Base-by-base conservation (phyloP, 2,329 filamentous ascomycete species). In the Penicillium sp. region DNA sequence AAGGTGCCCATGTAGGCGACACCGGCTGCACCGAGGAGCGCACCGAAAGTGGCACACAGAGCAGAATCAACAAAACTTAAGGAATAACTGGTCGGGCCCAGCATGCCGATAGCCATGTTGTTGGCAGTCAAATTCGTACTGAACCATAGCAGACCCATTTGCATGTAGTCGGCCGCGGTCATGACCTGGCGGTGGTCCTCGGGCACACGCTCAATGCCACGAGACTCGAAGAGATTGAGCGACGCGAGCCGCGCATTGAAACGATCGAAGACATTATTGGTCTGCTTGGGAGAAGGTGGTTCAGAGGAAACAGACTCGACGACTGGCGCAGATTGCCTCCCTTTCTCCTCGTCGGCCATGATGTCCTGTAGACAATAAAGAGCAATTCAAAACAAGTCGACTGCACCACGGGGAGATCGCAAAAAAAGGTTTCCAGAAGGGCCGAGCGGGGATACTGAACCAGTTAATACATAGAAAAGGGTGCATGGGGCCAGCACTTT, bases 161-260 rank as follows among this genome's bases (percentile, higher is more conserved):
- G 63, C 47, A 65, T 30, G 44, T 64, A 65, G 21, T 61, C 58
- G 1, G 43, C 54, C 6, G 55, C 44, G n/a, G 69, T 64, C n/a
- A 67, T 67, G 42, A 78, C 64, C 45, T 76, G 73, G 40, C 80
- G 77, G 58, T 83, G 77, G 8, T 78, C 66, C 0, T 73, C 65
- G 41, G 78, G 73, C 0, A 84, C 80, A 9, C 81, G 75, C 60
- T 82, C 74, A 30, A 84, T 83, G 9, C 82, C 82, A 29, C 82
- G 77, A 1, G 76, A 73, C 63, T 84, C 82, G 40, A 56, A 44
- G 20, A 48, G 21, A 6, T 48, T 32, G 7, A 44, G 5, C 30
- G 39, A 43, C n/a, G 8, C 30, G 9, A 52, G 33, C 4, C 39
- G 26, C 6, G 23, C 44, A 45, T 48, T 48, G 4, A 40, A 9